These are phyloP conservation scores for Melampsora abietis-canadensis DNA, from an alignment of 1,284 basidiomycete species.

Conservation along the genomic window DNA sequence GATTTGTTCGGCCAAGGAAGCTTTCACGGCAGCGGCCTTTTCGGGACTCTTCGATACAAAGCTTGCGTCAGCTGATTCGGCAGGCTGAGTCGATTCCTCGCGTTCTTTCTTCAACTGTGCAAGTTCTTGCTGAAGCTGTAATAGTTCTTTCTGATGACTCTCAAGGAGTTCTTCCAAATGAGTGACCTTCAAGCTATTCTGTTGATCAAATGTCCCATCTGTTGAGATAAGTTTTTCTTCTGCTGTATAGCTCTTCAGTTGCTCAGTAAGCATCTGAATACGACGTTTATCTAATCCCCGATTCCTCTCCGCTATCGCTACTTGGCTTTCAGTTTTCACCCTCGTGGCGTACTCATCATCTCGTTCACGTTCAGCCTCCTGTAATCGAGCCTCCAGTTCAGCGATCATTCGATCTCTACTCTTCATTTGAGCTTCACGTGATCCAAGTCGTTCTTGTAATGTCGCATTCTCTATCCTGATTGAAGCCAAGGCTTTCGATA, in stretches of 20 bases:
- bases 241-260: slow-evolving; percentile 41
- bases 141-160: slow-evolving; percentile 32
- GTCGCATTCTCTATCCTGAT: slow-evolving; percentile 34
- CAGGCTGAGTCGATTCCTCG: not conserved
- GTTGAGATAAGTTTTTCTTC: slow-evolving; percentile 31
- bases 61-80: slow-evolving; percentile 4
- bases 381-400: slow-evolving; percentile 30
- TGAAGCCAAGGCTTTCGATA: slow-evolving; percentile 19
- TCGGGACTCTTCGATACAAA: slow-evolving; percentile 10
- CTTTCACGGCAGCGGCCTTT: slow-evolving; percentile 20
- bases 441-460: slow-evolving; percentile 33
- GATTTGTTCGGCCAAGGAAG: slow-evolving; percentile 39
- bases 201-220: slow-evolving; percentile 22
- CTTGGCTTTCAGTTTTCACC: slow-evolving; percentile 24
- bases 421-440: slow-evolving; percentile 32
- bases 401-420: slow-evolving; percentile 33
- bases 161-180: slow-evolving; percentile 32
- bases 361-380: slow-evolving; percentile 29
- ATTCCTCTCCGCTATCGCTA: slow-evolving; percentile 20
- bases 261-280: slow-evolving; percentile 39
- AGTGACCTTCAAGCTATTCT: slow-evolving; percentile 12
- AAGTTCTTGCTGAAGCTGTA: slow-evolving; percentile 18
- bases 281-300: slow-evolving; percentile 26
- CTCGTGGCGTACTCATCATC: slow-evolving; percentile 22
- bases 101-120: slow-evolving; percentile 22